Percentiles rank a stretch among this genome's conserved stretches.
These are phyloP conservation scores for Secale cereale DNA, from an alignment of 176 grass and related monocot genomes.

Conservation along the genomic window DNA sequence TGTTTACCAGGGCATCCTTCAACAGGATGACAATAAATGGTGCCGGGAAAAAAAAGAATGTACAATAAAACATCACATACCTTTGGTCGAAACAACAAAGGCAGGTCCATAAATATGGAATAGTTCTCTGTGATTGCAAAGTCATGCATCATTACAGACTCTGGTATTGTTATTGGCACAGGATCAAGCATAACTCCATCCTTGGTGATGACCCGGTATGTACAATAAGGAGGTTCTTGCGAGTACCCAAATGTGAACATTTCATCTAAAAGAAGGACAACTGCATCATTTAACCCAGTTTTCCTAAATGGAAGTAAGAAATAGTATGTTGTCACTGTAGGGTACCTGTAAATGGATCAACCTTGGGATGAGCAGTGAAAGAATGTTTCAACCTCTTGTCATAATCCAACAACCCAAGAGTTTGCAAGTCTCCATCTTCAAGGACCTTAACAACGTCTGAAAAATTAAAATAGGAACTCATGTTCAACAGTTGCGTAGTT, in stretches of 20 bases:
- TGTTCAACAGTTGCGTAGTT: neutral
- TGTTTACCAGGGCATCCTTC: no score
- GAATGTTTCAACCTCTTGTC: slow-evolving; percentile 89
- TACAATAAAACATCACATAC: slow-evolving; percentile 29
- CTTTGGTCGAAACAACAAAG: slow-evolving; percentile 87
- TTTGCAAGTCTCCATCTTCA: slow-evolving; percentile 96
- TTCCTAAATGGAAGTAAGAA: neutral
- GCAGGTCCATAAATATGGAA: slow-evolving; percentile 96
- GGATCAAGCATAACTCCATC: slow-evolving; percentile 93
- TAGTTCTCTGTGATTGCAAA: slow-evolving; percentile 98
- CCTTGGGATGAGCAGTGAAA: slow-evolving; percentile 98
- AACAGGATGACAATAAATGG: neutral
- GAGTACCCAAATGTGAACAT: slow-evolving; percentile 99
- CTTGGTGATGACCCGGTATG: slow-evolving; percentile 91
- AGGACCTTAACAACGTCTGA: slow-evolving; percentile 91
- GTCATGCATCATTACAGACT: slow-evolving; percentile 98
- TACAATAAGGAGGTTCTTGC: slow-evolving; percentile 80
- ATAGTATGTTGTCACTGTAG: neutral
- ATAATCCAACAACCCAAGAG: slow-evolving; percentile 95
- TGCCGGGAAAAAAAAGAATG: no score
- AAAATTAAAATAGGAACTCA: slow-evolving; percentile 19
- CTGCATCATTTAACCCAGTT: neutral
- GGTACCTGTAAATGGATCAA: slow-evolving; percentile 89
- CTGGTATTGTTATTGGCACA: slow-evolving; percentile 96
- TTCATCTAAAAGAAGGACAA: slow-evolving; percentile 61